Evolutionary conservation across 345 rosid genomes (phyloP).

Genomic region (Aurinia saxatilis): DNA sequence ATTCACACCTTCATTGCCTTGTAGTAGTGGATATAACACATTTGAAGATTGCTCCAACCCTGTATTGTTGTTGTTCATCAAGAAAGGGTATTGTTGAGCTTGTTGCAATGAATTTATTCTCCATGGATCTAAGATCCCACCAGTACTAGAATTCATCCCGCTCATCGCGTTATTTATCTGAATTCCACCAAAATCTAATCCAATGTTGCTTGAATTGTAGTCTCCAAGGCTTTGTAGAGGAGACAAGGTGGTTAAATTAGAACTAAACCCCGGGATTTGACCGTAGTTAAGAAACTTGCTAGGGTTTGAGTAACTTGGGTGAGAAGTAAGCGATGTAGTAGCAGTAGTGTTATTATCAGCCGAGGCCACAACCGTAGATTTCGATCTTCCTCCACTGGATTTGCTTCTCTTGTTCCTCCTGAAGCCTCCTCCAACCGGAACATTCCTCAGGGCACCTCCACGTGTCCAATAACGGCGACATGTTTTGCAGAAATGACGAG

Average conservation of each 20-base stretch:
- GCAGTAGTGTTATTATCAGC: slow-evolving; percentile 6
- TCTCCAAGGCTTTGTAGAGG: slow-evolving; percentile 23
- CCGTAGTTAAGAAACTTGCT: slow-evolving; percentile 22
- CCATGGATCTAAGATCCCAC: slow-evolving; percentile 23
- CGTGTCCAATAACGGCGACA: slow-evolving; percentile 88
- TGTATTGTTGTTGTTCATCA: slow-evolving; percentile 10
- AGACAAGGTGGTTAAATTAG: slow-evolving; percentile 13
- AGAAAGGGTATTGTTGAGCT: slow-evolving; percentile 28
- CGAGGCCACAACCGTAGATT: slow-evolving; percentile 19
- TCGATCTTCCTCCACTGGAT: slow-evolving; percentile 22
- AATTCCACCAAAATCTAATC: slow-evolving; percentile 19
- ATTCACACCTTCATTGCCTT: slow-evolving; percentile 9
- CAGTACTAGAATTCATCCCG: slow-evolving; percentile 15
- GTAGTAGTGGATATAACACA: slow-evolving; percentile 14
- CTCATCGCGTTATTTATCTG: slow-evolving; percentile 13
- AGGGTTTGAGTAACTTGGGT: slow-evolving; percentile 31
- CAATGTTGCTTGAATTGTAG: slow-evolving; percentile 22
- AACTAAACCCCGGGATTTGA: slow-evolving; percentile 8
- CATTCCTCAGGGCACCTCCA: slow-evolving; percentile 73
- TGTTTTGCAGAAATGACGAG: slow-evolving; percentile 81
- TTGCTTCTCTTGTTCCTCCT: slow-evolving; percentile 69
- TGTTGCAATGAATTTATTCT: slow-evolving; percentile 25
- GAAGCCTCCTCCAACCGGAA: slow-evolving; percentile 86
- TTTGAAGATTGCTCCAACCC: slow-evolving; percentile 19
- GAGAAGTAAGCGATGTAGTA: slow-evolving; percentile 17